Conservation (phyloP, 2,329 filamentous ascomycete species). For the Daldinia eschscholtzii region DNA sequence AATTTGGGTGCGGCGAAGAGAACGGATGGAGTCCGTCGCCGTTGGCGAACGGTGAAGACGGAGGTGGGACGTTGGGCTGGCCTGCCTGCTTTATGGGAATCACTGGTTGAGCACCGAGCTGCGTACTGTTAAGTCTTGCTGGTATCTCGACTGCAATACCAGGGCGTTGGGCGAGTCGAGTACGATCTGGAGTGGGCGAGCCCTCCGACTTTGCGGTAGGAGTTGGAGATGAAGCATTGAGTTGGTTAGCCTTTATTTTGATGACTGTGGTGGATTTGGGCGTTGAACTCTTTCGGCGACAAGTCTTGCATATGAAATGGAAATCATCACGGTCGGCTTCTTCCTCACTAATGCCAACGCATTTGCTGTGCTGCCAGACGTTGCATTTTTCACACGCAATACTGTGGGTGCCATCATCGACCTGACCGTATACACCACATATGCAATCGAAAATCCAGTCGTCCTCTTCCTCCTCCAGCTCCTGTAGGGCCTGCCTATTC, state of each 20-base stretch:
- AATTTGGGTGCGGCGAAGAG: conserved; percentile 58
- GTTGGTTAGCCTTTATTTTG: conserved; percentile 64
- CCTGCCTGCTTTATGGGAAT: conserved; percentile 50
- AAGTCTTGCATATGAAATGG: conserved; percentile 85
- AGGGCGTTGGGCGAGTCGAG: conserved; percentile 26
- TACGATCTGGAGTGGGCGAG: conserved; percentile 39
- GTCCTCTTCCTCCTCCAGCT: conserved; percentile 77
- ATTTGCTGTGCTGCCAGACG: conserved; percentile 97
- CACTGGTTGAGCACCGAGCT: conserved; percentile 37
- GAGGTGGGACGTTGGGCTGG: conserved; percentile 47
- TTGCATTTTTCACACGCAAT: conserved; percentile 94
- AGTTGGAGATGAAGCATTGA: conserved; percentile 45
- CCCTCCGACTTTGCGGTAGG: conserved; percentile 44
- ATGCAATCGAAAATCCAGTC: conserved; percentile 96
- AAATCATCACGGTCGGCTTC: conserved; percentile 90
- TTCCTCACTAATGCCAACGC: conserved; percentile 81
- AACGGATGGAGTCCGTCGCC: conserved; percentile 56
- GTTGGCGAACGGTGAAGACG: conserved; percentile 50
- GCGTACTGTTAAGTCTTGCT: conserved; percentile 32
- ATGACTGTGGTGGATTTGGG: conserved; percentile 64
- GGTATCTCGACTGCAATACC: conserved; percentile 43
- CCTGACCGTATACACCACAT: conserved; percentile 89
- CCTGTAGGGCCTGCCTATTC: conserved; percentile 80
- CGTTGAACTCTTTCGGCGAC: conserved; percentile 71
- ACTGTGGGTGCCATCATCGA: conserved; percentile 94